Evolutionary conservation across 2,329 filamentous ascomycete species (phyloP), one percentile per base, ranked within the genome.

Genomic region (Talaromyces sp.): DNA sequence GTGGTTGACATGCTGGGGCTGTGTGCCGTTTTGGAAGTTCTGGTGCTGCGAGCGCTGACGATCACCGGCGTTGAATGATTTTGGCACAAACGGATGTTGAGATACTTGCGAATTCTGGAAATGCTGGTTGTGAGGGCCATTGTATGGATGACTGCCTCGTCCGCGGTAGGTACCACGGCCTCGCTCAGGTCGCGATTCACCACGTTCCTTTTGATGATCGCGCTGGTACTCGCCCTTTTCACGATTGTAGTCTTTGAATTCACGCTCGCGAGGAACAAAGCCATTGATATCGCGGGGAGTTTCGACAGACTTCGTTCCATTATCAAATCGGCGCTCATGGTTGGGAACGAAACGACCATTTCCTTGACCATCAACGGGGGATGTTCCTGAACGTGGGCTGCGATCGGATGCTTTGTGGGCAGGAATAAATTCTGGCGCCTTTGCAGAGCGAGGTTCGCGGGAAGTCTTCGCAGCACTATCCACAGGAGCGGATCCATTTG

Each of bases 1-100:
- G 63, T 78, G 80, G 59, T 76, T 77, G 57, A 79, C 66, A 21
- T 73, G 65, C 66, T 76, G 63, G 61, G 60, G 65, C 67, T 72
- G 72, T 8, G 70, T 62, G 40, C 71, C 70, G 61, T 73, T 76
- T 50, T 71, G 61, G 41, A 70, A 62, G 11, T 64, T 67, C 59
- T 72, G 70, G 33, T 69, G 66, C 41, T 75, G 75, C n/a, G 73
- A 69, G 9, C 75, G 70, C 36, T 77, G 75, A 22, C 79, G 57
- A 33, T 59, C 57, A 45, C 53, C 40, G 9, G 43, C 75, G 33
- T 71, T 69, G 45, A 71, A 75, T 0, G 70, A 66, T 64, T 78
- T 79, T 11, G 71, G 63, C 40, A 70, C 69, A 59, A 76, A 78
- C 5, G 66, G 67, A 60, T 74, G 73, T 59, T 78, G 74, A 36